Conservation (phyloP, 768 basidiomycete species). For the Xanthoconium purpureum region DNA sequence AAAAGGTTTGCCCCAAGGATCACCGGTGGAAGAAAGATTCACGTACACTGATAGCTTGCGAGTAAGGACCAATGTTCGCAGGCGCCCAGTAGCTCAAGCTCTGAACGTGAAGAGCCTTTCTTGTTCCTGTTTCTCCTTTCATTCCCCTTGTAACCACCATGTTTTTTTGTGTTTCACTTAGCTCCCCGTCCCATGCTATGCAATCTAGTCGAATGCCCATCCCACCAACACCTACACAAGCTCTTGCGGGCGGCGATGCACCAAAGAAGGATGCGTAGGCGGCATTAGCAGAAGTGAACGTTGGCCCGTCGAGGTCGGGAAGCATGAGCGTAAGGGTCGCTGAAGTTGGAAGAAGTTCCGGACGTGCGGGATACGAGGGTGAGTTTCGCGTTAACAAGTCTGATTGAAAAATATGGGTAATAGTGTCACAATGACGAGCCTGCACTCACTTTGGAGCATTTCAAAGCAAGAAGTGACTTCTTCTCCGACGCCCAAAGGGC, state of each 20-base stretch:
- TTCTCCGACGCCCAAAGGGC: constrained; percentile 62
- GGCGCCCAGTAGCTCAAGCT: constrained; percentile 98
- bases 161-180: not conserved
- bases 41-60: constrained; percentile 82
- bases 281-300: constrained; percentile 74
- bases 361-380: constrained; percentile 33
- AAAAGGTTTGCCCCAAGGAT: not conserved
- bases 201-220: constrained; percentile 71
- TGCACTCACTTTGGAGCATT: constrained; percentile 51
- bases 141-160: constrained; percentile 12
- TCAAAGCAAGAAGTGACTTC: constrained; percentile 73
- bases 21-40: not conserved
- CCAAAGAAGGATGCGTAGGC: constrained; percentile 84
- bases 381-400: constrained; percentile 49
- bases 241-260: constrained; percentile 86
- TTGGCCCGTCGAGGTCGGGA: constrained; percentile 60
- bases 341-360: constrained; percentile 17
- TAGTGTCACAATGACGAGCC: not conserved
- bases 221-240: constrained; percentile 81
- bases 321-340: constrained; percentile 80
- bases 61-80: constrained; percentile 98
- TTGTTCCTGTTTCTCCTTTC: constrained; percentile 32
- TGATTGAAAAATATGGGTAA: constrained; percentile 25
- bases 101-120: constrained; percentile 90
- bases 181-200: constrained; percentile 53